Base-by-base conservation (phyloP, 441 rosid species). In the Sinapis alba region DNA sequence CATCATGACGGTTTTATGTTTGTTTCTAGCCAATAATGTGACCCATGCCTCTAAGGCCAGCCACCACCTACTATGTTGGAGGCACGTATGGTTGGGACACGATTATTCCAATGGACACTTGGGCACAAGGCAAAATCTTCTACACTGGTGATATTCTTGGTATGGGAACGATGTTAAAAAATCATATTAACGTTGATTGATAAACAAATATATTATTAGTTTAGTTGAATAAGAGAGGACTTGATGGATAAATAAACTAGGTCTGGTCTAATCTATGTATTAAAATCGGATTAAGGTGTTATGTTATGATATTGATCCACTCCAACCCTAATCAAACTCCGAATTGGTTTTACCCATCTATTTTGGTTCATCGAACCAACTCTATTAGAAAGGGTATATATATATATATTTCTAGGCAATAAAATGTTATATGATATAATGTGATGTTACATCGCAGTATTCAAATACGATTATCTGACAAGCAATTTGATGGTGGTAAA, bases 141-240 rank as follows among this genome's bases (percentile, higher is more conserved):
- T 77, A 77, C 12, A 72, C 76, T 36, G 76, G 80, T 11, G 80
- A 77, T 32, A 77, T 59, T 47, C 80, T 71, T 10, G 80, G 80
- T 75, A 65, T 24, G 68, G 26, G 9, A 64, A 41, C 68, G 16
- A 24, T 23, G 50, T 1, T 2, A 6, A n/a, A 62, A 36, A 11
- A 12, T 34, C 21, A 19, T 51, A 51, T 0, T 62, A 19, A 32
- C 34, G 5, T 34, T 18, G 8, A 34, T 62, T 18, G 15, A 11
- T 54, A 21, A 54, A 54, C 28, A 54, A 54, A 21, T 54, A 0
- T 50, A 16, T 30, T 61, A 20, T 18, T 32, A 62, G 47, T 4
- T 54, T 21, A 21, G 2, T 54, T 10, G 59, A 21, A 53, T 53
- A 53, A 53, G 56, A 16, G 18, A 57, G 8, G 62, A 24, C 9